phyloP scores from a whole-genome alignment of 2,329 filamentous ascomycete species.

The Colletotrichum karsti region DNA sequence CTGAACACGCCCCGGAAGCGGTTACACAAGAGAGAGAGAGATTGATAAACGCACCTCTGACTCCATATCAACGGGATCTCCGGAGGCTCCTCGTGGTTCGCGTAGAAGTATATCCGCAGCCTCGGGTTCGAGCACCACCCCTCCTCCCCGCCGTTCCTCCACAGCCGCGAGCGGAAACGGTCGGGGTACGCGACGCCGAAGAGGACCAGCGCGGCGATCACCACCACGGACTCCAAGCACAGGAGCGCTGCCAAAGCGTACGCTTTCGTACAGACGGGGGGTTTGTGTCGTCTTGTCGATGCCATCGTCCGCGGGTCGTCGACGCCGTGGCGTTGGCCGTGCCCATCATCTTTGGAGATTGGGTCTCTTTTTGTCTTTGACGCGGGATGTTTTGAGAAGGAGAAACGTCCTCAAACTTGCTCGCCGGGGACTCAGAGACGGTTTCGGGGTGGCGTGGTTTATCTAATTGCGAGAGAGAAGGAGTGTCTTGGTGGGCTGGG shows the following conservation, averaged over 20 bases:
- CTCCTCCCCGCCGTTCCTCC: constrained; percentile 37
- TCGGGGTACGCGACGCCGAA: constrained; percentile 36
- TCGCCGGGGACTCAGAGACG: not conserved
- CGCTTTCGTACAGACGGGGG: not conserved
- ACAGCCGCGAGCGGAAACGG: constrained; percentile 34
- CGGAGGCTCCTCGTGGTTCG: constrained; percentile 39
- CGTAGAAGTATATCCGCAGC: constrained; percentile 38
- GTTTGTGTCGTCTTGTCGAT: not conserved
- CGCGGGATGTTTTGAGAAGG: not conserved
- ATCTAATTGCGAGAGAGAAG: not conserved
- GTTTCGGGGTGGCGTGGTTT: not conserved
- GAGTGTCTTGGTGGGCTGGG: not conserved
- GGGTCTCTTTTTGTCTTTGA: not conserved
- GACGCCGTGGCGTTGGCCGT: not conserved
- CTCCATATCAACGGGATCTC: constrained; percentile 38
- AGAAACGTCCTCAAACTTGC: constrained; percentile 8
- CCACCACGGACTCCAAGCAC: constrained; percentile 31
- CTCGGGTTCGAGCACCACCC: constrained; percentile 41
- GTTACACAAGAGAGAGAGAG: too few species aligned
- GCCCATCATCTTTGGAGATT: not conserved
- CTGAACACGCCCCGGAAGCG: too few species aligned
- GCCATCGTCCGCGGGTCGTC: not conserved
- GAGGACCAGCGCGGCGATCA: constrained; percentile 20
- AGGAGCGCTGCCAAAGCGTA: constrained; percentile 7
- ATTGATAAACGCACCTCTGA: constrained; percentile 32